phyloP scores from a whole-genome alignment of 2,329 filamentous ascomycete species.

The Aureobasidium zeae region DNA sequence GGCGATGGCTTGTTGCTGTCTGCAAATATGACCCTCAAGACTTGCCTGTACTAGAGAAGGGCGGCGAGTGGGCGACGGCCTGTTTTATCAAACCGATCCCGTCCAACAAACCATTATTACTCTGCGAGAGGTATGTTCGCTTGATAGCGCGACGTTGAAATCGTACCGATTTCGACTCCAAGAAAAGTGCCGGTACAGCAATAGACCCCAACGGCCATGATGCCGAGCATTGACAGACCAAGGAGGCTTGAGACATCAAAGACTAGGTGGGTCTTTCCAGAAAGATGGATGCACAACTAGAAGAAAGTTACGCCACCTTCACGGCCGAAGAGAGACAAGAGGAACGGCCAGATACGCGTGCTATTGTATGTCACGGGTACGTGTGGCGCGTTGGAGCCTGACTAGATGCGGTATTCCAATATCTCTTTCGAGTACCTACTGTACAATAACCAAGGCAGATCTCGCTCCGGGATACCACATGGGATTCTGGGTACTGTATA shows the following conservation, averaged over 20 bases:
- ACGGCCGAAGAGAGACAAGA: background rate
- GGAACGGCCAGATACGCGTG: too few species aligned
- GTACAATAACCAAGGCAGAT: too few species aligned
- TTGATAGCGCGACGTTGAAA: conserved; percentile 8
- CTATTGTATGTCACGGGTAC: too few species aligned
- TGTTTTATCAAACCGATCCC: conserved; percentile 3
- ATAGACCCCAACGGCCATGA: background rate
- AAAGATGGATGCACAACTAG: background rate
- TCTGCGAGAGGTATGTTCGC: background rate
- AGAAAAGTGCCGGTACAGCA: background rate
- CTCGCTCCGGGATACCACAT: too few species aligned
- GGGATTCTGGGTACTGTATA: too few species aligned
- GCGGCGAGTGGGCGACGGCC: background rate
- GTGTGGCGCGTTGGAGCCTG: too few species aligned
- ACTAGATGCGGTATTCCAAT: too few species aligned
- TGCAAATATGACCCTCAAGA: too few species aligned
- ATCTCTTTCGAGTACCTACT: too few species aligned
- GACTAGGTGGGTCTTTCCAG: conserved; percentile 2
- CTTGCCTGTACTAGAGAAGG: too few species aligned
- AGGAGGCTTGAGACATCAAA: background rate
- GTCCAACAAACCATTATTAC: background rate
- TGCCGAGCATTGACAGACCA: background rate
- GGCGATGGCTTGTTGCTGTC: too few species aligned
- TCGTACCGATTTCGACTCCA: background rate
- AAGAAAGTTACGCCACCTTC: background rate